A percentile compares a stretch with the other conserved stretches of the same genome.
Evolutionary conservation across 192 early-diverging fungal genomes (phyloP).

Genomic region (Rhizophagus sp.): DNA sequence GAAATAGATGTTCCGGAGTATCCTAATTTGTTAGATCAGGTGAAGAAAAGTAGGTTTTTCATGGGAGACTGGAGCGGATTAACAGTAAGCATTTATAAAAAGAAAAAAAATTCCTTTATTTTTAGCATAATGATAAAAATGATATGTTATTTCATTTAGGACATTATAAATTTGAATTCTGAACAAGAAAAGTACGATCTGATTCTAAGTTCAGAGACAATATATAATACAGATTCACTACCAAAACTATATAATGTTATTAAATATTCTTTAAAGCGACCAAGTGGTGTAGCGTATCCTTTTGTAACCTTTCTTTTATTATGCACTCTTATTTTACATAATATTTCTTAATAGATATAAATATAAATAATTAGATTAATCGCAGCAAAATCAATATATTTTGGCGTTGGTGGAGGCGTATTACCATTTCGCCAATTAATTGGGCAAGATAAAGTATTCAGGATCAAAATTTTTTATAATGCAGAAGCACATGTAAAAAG

Average conservation of each 20-base stretch:
- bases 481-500: slow-evolving; percentile 63
- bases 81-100: slow-evolving; percentile 30
- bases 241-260: slow-evolving; percentile 63
- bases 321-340: not conserved
- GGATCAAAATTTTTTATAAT: slow-evolving; percentile 61
- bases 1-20: slow-evolving; percentile 46
- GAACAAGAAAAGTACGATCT: slow-evolving; percentile 64
- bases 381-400: slow-evolving; percentile 92
- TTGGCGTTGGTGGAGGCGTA: slow-evolving; percentile 90
- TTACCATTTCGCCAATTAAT: slow-evolving; percentile 72
- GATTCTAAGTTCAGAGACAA: slow-evolving; percentile 78
- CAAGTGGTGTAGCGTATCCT: slow-evolving; percentile 49
- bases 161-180: slow-evolving; percentile 44
- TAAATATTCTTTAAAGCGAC: slow-evolving; percentile 51
- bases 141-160: slow-evolving; percentile 14
- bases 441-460: slow-evolving; percentile 52
- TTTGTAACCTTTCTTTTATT: not conserved
- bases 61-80: slow-evolving; percentile 69
- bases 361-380: slow-evolving; percentile 54
- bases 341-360: not conserved
- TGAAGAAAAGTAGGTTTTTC: slow-evolving; percentile 56
- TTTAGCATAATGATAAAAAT: not conserved
- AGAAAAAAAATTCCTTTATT: not conserved
- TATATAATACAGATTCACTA: slow-evolving; percentile 68
- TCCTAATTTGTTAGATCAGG: slow-evolving; percentile 35